These are phyloP conservation scores for Chloropicon primus DNA, from an alignment of 139 green algal genomes.

Conservation along the genomic window DNA sequence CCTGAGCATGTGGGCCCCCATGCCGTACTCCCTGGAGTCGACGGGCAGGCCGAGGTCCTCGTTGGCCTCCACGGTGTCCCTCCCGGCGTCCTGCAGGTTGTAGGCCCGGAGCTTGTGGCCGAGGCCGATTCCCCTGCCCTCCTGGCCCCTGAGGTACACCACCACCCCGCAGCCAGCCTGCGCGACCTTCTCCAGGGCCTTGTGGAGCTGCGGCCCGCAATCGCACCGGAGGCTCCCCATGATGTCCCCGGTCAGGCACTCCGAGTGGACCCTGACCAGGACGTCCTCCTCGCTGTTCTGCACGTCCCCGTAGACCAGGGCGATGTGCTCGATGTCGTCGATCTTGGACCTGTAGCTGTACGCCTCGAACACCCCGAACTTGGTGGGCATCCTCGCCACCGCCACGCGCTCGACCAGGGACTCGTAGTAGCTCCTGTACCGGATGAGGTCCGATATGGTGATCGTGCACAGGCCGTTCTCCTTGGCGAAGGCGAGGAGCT, in stretches of 20 bases:
- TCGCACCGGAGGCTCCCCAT: constrained; percentile 30
- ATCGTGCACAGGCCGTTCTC: constrained; percentile 68
- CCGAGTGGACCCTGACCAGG: constrained; percentile 33
- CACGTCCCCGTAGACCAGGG: constrained; percentile 29
- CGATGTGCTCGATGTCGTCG: constrained; percentile 35
- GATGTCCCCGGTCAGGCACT: constrained; percentile 43
- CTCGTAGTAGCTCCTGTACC: constrained; percentile 12
- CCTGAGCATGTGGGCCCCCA: constrained; percentile 27
- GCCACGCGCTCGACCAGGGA: constrained; percentile 23
- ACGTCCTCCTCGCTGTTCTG: constrained; percentile 17
- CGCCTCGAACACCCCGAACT: constrained; percentile 24
- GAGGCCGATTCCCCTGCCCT: constrained; percentile 35
- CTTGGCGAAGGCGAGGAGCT: constrained; percentile 67
- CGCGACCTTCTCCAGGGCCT: constrained; percentile 29
- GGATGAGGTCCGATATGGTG: constrained; percentile 59
- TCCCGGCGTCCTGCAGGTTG: constrained; percentile 33
- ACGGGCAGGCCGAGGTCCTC: constrained; percentile 35
- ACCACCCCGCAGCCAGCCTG: constrained; percentile 25
- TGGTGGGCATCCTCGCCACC: constrained; percentile 28
- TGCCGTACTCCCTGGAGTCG: constrained; percentile 34
- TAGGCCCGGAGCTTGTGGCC: constrained; percentile 35
- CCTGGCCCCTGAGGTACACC: constrained; percentile 37
- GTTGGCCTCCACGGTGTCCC: constrained; percentile 44
- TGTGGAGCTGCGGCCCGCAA: constrained; percentile 28
- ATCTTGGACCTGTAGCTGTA: constrained; percentile 9